These are phyloP conservation scores for Heterobasidion occidentale DNA, from an alignment of 1,284 basidiomycete species.

Conservation along the genomic window DNA sequence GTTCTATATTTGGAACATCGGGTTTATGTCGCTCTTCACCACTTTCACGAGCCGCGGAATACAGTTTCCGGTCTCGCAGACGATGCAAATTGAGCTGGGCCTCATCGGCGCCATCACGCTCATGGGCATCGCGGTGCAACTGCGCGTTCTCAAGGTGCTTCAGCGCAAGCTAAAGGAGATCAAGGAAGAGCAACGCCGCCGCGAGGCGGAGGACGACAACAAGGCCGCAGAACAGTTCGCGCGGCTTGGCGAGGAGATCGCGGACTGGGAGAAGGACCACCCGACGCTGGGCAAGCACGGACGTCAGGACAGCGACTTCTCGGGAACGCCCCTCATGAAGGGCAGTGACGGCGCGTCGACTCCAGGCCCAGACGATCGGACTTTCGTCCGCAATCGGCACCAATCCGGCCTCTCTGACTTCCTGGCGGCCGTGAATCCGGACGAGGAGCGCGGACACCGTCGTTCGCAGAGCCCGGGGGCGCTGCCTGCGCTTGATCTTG, in stretches of 20 bases:
- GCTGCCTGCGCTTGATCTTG: conserved; percentile 70
- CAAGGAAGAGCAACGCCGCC: conserved; percentile 64
- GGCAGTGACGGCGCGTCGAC: conserved; percentile 24
- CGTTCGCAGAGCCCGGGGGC: conserved; percentile 43
- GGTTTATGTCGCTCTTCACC: conserved; percentile 74
- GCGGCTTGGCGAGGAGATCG: conserved; percentile 62
- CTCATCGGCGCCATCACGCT: conserved; percentile 75
- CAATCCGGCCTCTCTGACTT: conserved; percentile 68
- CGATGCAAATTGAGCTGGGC: conserved; percentile 91
- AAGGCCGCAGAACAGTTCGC: conserved; percentile 70
- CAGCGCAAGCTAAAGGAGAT: conserved; percentile 76
- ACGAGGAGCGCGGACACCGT: conserved; percentile 50
- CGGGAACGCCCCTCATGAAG: conserved; percentile 24
- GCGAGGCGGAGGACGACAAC: conserved; percentile 70
- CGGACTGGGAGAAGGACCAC: conserved; percentile 85
- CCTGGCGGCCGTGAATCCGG: conserved; percentile 48
- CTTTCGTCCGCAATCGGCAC: conserved; percentile 44
- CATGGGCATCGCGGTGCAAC: conserved; percentile 86
- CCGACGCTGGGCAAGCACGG: conserved; percentile 52
- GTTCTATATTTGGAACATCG: conserved; percentile 95
- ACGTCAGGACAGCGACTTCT: conserved; percentile 56
- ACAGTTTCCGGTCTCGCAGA: conserved; percentile 77
- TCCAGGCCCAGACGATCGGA: conserved; percentile 41
- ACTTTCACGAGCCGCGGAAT: conserved; percentile 63
- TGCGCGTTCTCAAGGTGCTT: conserved; percentile 76